Evolutionary conservation across 129 eudicot genomes (phyloP), one percentile per base, ranked within the genome.

Genomic region (sunflower (Helianthus annuus)): DNA sequence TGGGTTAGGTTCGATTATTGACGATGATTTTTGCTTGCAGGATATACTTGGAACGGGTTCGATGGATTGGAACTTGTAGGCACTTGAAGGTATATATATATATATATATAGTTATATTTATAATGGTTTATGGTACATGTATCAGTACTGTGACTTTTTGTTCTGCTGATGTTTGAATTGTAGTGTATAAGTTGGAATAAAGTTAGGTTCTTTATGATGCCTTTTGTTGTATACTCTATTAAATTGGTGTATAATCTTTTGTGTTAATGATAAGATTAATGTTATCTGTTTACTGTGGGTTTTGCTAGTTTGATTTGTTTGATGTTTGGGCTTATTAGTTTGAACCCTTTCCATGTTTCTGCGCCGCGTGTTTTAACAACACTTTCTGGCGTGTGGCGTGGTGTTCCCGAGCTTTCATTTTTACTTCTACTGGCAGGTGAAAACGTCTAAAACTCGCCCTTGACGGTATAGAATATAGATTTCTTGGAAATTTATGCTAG

Each of bases 361-460:
- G 6, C 22, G 6, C 22, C 45, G 45, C 45, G 45, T 40, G 45
- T 40, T 8, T 40, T 40, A 5, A 40, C 45, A 40, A 40, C 93
- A 88, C 81, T 86, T 89, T 13, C 85, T 89, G 12, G 88, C 91
- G 38, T 83, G 89, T 70, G 95, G 12, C 83, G 89, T 66, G 96
- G 82, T 49, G 89, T 82, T 70, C 98, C 98, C 59, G 95, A 34
- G 95, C 91, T 8, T 89, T 87, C 83, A 91, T 87, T 8, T 87
- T 89, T 81, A 86, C 96, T 63, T 94, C 96, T 6, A 78, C 95
- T 70, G 83, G 96, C 89, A 89, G 96, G 94, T 89, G 66, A 48
- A 36, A 40, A 38, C 14, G 10, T 6, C 39, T 44, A 44, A 8
- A 42, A 7, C 48, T 27, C 16, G 66, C 53, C 56, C 39, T 70